Percentiles rank a stretch among this genome's conserved stretches.
Conservation (phyloP, 1,284 basidiomycete genomes). For the Rhodotorula mucilaginosa region DNA sequence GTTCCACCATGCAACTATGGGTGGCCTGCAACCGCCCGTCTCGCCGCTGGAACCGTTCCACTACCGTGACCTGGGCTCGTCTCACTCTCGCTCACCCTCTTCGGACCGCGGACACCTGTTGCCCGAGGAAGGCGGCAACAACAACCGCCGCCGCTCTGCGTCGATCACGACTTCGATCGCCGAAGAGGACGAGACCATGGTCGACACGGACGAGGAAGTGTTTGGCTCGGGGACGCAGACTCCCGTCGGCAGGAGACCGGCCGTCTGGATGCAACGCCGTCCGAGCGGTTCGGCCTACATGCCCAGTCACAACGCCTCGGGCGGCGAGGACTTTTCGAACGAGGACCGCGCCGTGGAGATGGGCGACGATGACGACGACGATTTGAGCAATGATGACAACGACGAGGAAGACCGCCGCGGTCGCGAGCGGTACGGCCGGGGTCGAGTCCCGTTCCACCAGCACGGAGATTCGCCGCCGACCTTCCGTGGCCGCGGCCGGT, state of each 20-base stretch:
- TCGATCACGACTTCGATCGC: slow-evolving; percentile 26
- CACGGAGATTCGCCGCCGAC: not conserved
- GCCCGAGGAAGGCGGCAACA: not conserved
- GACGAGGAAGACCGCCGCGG: slow-evolving; percentile 33
- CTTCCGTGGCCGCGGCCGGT: not conserved
- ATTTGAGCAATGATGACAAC: not conserved
- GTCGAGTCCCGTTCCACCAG: not conserved
- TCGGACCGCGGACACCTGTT: slow-evolving; percentile 8
- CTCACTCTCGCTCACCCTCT: slow-evolving; percentile 31
- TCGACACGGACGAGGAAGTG: slow-evolving; percentile 24
- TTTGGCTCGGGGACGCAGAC: slow-evolving; percentile 12
- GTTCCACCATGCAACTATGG: not conserved
- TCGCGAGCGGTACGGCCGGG: slow-evolving; percentile 19
- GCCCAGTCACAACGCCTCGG: not conserved
- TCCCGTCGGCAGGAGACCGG: slow-evolving; percentile 9
- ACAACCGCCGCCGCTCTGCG: slow-evolving; percentile 6
- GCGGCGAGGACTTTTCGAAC: not conserved
- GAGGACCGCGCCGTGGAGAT: not conserved
- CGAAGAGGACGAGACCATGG: slow-evolving; percentile 30
- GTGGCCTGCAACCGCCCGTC: slow-evolving; percentile 1
- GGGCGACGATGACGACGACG: slow-evolving; percentile 1
- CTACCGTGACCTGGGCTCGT: slow-evolving; percentile 30
- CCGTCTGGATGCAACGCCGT: slow-evolving; percentile 18
- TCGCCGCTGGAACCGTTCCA: slow-evolving; percentile 26
- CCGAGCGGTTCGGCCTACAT: slow-evolving; percentile 27